Base-by-base conservation (phyloP, 805 yeast species). In the Spathaspora girioi region DNA sequence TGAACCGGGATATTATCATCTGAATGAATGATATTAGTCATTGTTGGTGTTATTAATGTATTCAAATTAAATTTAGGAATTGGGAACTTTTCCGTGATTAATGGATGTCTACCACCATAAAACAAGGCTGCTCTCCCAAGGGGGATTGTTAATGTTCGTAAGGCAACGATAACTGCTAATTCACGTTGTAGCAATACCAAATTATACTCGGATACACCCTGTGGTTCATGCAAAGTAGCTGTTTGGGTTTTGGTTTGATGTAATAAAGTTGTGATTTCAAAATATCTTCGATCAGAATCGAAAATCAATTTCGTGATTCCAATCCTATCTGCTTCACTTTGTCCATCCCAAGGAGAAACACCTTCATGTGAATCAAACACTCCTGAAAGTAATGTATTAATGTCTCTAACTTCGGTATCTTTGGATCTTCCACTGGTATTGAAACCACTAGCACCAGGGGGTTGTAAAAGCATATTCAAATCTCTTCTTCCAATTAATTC, bases 21-120 rank as follows among this genome's bases (percentile, higher is more conserved):
- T 5, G 84, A 85, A 1, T 84, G 66, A 1, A 84, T 72, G 1
- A 89, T 80, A 18, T 82, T 87, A 1, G 86, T 78, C 70, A 80
- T 81, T 50, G 76, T 71, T 0, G 97, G 96, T 14, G 80, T 68
- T 42, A 91, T 79, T 17, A 80, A 57, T 0, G 89, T 79, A 54
- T 78, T 81, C 59, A 89, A 82, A 61, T 89, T 87, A 68, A 92
- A 70, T 52, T 81, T 82, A 0, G 96, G 92, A 18, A 87, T 82
- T 0, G 88, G 87, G 61, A 90, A 87, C 54, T 86, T 83, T 63
- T 93, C 97, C 0, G 97, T 90, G 41, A 89, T 77, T 50, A 92
- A 69, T 1, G 97, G 97, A 48, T 77, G 76, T 51, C 90, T 70
- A 14, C 88, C 83, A 3, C 86, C 81, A 48, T 78, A 81, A 51